These are phyloP conservation scores for Colletotrichum liriopes DNA, from an alignment of 2,329 filamentous ascomycete genomes.

Conservation along the genomic window DNA sequence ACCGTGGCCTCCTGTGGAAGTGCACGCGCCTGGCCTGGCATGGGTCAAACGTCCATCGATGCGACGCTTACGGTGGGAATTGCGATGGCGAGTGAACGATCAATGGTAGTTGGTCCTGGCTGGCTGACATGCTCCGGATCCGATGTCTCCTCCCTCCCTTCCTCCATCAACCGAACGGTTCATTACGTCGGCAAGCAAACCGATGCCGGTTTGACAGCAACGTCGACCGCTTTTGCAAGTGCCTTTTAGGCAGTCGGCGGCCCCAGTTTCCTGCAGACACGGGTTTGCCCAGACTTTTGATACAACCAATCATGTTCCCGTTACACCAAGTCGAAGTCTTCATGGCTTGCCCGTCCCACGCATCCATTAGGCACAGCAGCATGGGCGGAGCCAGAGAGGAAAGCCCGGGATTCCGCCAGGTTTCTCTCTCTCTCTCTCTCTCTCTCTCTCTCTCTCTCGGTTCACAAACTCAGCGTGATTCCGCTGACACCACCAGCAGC, in stretches of 20 bases:
- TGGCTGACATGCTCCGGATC: neutral
- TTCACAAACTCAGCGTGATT: neutral
- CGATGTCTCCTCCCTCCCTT: conserved; percentile 1
- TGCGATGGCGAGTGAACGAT: neutral
- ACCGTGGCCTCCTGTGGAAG: neutral
- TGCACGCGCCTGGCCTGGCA: conserved; percentile 10
- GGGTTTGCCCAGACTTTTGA: conserved; percentile 36
- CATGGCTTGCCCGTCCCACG: neutral
- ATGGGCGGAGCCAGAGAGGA: neutral
- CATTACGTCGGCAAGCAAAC: conserved; percentile 17
- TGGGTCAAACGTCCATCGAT: conserved; percentile 3
- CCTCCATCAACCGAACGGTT: neutral
- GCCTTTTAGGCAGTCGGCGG: neutral
- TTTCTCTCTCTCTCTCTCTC: neutral
- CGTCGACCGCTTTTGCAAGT: conserved; percentile 11
- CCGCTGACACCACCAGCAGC: neutral
- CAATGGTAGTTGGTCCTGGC: neutral
- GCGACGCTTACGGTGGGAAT: conserved; percentile 28
- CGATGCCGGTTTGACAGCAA: conserved; percentile 33
- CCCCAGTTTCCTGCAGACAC: conserved; percentile 43
- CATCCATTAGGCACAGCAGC: neutral
- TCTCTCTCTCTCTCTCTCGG: neutral
- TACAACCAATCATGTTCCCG: conserved; percentile 21
- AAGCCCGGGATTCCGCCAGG: neutral
- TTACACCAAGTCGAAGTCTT: neutral